These are phyloP conservation scores for Trebouxiophyceae sp. DNA, from an alignment of 163 green algal genomes.

Conservation along the genomic window DNA sequence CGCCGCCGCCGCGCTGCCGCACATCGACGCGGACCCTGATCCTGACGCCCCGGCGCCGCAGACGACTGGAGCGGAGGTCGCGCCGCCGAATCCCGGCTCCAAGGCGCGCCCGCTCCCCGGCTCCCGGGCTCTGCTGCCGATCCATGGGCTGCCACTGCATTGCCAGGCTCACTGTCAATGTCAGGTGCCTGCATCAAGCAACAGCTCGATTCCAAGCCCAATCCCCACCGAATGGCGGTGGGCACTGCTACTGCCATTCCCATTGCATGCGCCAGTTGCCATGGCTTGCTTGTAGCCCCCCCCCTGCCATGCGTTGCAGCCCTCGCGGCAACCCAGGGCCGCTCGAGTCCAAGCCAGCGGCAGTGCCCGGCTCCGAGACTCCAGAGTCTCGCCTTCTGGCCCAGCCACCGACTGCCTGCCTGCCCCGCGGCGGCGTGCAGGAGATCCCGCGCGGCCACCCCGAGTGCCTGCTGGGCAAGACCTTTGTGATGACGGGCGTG, in stretches of 20 bases:
- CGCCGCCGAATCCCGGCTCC: background rate
- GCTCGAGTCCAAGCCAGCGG: background rate
- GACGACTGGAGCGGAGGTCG: background rate
- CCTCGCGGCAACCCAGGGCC: background rate
- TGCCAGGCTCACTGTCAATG: background rate
- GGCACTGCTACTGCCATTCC: too few species aligned
- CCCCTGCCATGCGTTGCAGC: background rate
- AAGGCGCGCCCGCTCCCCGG: background rate
- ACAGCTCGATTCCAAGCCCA: too few species aligned
- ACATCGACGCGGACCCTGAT: background rate
- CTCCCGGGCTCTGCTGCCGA: too few species aligned
- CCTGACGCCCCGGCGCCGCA: background rate
- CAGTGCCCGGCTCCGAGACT: background rate
- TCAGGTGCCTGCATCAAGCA: too few species aligned
- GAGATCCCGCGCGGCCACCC: slow-evolving; percentile 63
- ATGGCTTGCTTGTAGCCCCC: background rate
- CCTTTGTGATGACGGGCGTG: slow-evolving; percentile 82
- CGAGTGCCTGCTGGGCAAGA: slow-evolving; percentile 77
- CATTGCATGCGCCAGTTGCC: too few species aligned
- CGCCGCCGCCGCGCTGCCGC: background rate
- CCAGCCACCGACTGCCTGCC: background rate
- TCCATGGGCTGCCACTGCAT: background rate
- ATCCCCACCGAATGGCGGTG: too few species aligned
- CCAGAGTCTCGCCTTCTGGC: background rate
- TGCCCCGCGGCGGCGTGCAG: too few species aligned